phyloP scores from a whole-genome alignment of 2,329 filamentous ascomycete species.

The Orbilia blumenaviensis region DNA sequence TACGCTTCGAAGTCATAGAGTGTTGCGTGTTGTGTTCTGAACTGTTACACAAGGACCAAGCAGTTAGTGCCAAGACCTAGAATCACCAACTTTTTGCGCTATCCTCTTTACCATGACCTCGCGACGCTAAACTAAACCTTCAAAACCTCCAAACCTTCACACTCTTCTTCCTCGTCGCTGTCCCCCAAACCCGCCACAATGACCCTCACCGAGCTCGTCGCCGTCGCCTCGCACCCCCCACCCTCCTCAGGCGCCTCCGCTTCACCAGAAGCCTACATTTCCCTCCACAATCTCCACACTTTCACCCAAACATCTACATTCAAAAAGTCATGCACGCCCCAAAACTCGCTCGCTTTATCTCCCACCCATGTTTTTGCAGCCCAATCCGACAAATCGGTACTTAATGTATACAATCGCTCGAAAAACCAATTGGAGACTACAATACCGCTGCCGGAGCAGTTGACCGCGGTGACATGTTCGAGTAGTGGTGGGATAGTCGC shows the following conservation, averaged over 20 bases:
- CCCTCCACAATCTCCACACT: slow-evolving; percentile 81
- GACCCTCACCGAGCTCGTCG: slow-evolving; percentile 48
- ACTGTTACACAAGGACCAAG: slow-evolving; percentile 21
- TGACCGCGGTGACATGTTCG: slow-evolving; percentile 78
- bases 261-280: slow-evolving; percentile 61
- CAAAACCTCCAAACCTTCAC: not conserved
- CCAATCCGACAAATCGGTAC: slow-evolving; percentile 87
- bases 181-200: not conserved
- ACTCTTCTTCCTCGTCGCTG: not conserved
- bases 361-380: slow-evolving; percentile 87
- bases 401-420: slow-evolving; percentile 88
- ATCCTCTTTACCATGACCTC: not conserved
- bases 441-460: slow-evolving; percentile 85
- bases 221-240: slow-evolving; percentile 39
- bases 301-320: slow-evolving; percentile 84
- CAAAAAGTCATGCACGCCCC: slow-evolving; percentile 88
- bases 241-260: slow-evolving; percentile 58
- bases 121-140: not conserved
- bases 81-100: not conserved
- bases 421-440: slow-evolving; percentile 88
- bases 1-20: no score
- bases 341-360: slow-evolving; percentile 81
- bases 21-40: not conserved
- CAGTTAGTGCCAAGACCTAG: no score
- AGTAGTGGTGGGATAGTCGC: slow-evolving; percentile 69